phyloP scores from a whole-genome alignment of 2,329 filamentous ascomycete species.

The Fusarium sp. region DNA sequence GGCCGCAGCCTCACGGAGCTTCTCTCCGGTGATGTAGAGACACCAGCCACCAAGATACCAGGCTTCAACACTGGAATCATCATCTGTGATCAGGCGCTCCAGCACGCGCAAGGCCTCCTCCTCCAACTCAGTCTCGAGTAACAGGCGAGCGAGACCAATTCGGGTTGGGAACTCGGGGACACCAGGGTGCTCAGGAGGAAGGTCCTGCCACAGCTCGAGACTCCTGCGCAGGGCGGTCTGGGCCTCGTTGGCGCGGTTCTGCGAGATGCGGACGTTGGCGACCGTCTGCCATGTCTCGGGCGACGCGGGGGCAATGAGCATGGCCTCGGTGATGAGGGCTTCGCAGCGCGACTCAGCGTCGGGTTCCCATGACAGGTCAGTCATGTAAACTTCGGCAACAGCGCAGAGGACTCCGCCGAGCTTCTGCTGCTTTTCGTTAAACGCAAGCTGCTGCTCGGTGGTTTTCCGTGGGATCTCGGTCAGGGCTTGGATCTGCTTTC shows the following conservation, averaged over 20 bases:
- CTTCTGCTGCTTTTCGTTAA: slow-evolving; percentile 80
- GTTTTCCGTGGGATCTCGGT: slow-evolving; percentile 57
- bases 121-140: slow-evolving; percentile 92
- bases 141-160: slow-evolving; percentile 82
- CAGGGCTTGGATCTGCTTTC: slow-evolving; percentile 74
- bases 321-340: slow-evolving; percentile 87
- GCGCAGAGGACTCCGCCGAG: slow-evolving; percentile 93
- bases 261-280: slow-evolving; percentile 92
- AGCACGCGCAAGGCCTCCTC: slow-evolving; percentile 86
- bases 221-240: slow-evolving; percentile 81
- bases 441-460: slow-evolving; percentile 52
- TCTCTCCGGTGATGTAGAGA: slow-evolving; percentile 81
- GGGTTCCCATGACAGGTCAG: slow-evolving; percentile 91
- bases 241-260: slow-evolving; percentile 82
- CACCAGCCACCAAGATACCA: slow-evolving; percentile 99
- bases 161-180: slow-evolving; percentile 89
- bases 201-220: slow-evolving; percentile 83
- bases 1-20: slow-evolving; percentile 58
- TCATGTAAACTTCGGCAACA: slow-evolving; percentile 98
- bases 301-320: slow-evolving; percentile 81
- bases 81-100: slow-evolving; percentile 84
- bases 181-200: slow-evolving; percentile 75
- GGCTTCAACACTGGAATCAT: slow-evolving; percentile 93
- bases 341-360: slow-evolving; percentile 93
- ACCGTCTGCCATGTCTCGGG: slow-evolving; percentile 96